Evolutionary conservation across 2,329 filamentous ascomycete genomes (phyloP).

Genomic region (Lanzia echinophila): DNA sequence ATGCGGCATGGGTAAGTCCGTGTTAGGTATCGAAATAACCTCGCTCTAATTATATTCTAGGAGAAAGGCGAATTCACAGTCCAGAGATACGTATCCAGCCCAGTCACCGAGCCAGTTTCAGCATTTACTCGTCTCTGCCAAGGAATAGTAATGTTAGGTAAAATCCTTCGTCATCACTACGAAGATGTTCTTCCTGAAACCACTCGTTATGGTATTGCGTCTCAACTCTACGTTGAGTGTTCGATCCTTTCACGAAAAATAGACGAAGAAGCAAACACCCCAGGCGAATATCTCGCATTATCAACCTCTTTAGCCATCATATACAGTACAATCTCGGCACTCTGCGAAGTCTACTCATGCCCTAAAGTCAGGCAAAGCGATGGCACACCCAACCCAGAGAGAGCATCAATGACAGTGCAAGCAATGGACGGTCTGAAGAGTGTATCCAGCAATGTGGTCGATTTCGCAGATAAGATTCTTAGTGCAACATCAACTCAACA

Average conservation of each 20-base stretch:
- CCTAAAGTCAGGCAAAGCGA: conserved; percentile 15
- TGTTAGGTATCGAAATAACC: no score
- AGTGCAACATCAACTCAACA: conserved; percentile 17
- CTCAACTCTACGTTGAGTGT: conserved; percentile 23
- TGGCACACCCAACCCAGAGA: conserved; percentile 15
- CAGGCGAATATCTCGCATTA: conserved; percentile 22
- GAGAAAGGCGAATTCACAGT: conserved; percentile 33
- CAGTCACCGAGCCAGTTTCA: conserved; percentile 40
- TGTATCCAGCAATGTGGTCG: conserved; percentile 26
- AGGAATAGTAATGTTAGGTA: conserved; percentile 31
- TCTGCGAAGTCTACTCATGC: conserved; percentile 35
- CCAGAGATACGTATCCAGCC: conserved; percentile 26
- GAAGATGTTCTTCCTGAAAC: conserved; percentile 18
- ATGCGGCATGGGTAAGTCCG: conserved; percentile 35
- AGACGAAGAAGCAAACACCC: conserved; percentile 20
- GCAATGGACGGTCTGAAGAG: conserved; percentile 31
- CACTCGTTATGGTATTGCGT: conserved; percentile 19
- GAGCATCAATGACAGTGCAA: conserved; percentile 30
- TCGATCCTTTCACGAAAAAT: conserved; percentile 22
- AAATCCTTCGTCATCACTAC: conserved; percentile 30
- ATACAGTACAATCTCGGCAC: conserved; percentile 28
- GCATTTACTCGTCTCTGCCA: conserved; percentile 46
- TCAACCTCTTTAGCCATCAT: conserved; percentile 24
- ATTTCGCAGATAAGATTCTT: conserved; percentile 27
- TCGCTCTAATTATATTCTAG: conserved; percentile 16